These are phyloP conservation scores for Kernera saxatilis DNA, from an alignment of 345 rosid genomes.

Conservation along the genomic window DNA sequence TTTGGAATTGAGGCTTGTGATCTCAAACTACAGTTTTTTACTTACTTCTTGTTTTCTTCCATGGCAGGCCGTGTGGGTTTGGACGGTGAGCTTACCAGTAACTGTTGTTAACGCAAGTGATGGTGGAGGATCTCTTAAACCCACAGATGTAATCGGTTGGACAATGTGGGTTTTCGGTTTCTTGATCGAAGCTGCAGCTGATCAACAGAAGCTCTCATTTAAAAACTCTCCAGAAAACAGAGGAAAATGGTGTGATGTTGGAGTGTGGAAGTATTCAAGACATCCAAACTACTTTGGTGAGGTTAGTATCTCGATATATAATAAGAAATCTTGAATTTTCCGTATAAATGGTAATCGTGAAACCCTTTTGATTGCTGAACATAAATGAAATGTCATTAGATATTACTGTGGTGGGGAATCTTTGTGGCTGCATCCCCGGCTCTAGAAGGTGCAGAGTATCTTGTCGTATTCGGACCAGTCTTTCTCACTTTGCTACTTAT, in stretches of 20 bases:
- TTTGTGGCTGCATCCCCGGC: conserved; percentile 69
- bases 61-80: conserved; percentile 86
- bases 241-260: conserved; percentile 86
- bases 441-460: conserved; percentile 82
- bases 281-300: conserved; percentile 96
- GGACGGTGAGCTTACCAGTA: conserved; percentile 89
- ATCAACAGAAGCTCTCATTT: conserved; percentile 79
- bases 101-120: conserved; percentile 78
- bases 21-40: neutral
- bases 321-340: neutral
- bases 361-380: neutral
- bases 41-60: neutral
- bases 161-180: conserved; percentile 67
- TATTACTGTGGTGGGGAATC: conserved; percentile 89
- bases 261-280: conserved; percentile 75
- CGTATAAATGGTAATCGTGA: neutral
- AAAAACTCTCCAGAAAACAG: conserved; percentile 75
- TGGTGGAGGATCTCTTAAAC: conserved; percentile 49
- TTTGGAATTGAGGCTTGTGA: neutral
- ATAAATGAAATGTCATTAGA: conserved; percentile 34
- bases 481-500: conserved; percentile 79
- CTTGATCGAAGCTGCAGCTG: conserved; percentile 67
- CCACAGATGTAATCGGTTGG: conserved; percentile 76
- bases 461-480: conserved; percentile 73
- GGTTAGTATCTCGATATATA: conserved; percentile 33